Evolutionary conservation across 2,329 filamentous ascomycete genomes (phyloP).

Genomic region (Cercospora zeina): DNA sequence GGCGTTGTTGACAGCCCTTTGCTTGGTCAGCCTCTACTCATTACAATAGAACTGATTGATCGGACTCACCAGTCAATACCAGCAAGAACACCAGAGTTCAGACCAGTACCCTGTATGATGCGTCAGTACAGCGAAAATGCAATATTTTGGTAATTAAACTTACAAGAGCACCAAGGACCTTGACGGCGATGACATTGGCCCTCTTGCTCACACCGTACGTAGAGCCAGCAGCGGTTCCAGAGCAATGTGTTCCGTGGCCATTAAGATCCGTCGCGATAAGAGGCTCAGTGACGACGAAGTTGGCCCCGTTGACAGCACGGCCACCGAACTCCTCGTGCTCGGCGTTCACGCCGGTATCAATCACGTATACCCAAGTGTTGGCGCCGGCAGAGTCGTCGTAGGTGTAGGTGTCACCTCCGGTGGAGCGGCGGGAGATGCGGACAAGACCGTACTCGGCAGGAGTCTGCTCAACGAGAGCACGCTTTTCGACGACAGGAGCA

Average conservation of each 20-base stretch:
- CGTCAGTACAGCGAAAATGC: constrained; percentile 19
- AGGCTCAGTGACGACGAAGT: constrained; percentile 29
- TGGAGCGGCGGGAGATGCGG: constrained; percentile 43
- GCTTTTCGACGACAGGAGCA: constrained; percentile 34
- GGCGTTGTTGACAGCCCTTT: constrained; percentile 51
- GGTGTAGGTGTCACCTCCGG: constrained; percentile 40
- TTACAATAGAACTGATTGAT: not conserved
- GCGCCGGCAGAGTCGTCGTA: constrained; percentile 45
- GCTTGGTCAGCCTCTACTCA: not conserved
- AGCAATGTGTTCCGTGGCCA: constrained; percentile 63
- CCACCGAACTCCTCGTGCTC: constrained; percentile 35
- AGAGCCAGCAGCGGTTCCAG: constrained; percentile 61
- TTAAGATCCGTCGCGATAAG: constrained; percentile 48
- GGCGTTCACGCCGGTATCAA: constrained; percentile 31
- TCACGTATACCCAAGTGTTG: constrained; percentile 31
- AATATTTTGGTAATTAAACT: not conserved
- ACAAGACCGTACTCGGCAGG: constrained; percentile 45
- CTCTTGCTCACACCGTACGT: constrained; percentile 59
- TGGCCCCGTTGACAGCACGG: constrained; percentile 31
- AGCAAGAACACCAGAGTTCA: constrained; percentile 51
- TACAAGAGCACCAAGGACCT: constrained; percentile 48
- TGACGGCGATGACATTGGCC: constrained; percentile 52
- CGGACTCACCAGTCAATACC: constrained; percentile 47
- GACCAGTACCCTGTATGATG: constrained; percentile 43
- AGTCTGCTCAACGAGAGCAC: constrained; percentile 42